phyloP scores from a whole-genome alignment of 345 rosid genomes.

The Gossypium longicalyx region DNA sequence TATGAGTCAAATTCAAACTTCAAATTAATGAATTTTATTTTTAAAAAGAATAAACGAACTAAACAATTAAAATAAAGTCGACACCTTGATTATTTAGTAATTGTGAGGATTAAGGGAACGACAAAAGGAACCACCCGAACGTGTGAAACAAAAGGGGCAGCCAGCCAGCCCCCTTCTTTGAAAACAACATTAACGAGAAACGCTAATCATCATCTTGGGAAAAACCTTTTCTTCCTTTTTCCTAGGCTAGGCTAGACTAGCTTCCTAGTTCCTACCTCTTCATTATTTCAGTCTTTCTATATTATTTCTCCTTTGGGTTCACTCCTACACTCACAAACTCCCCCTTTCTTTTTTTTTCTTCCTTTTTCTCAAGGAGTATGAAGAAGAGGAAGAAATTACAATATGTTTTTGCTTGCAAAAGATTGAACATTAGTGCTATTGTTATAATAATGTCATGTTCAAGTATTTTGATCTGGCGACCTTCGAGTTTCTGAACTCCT shows the following conservation, averaged over 20 bases:
- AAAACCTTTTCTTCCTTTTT: conserved; percentile 1
- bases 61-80: background rate
- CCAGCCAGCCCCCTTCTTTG: background rate
- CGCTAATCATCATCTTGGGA: conserved; percentile 38
- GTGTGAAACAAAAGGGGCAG: conserved; percentile 28
- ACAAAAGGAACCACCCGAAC: conserved; percentile 24
- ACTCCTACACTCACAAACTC: background rate
- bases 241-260: too few species aligned
- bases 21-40: too few species aligned
- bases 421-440: background rate
- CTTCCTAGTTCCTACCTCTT: background rate
- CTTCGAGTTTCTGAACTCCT: conserved; percentile 1
- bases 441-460: background rate
- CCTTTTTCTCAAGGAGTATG: background rate
- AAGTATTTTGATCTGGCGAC: background rate
- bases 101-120: conserved; percentile 3
- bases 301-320: too few species aligned
- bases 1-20: too few species aligned
- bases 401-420: background rate
- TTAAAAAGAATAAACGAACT: too few species aligned
- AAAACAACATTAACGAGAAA: conserved; percentile 25
- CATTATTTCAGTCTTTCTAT: too few species aligned
- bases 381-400: conserved; percentile 20
- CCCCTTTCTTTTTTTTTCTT: too few species aligned
- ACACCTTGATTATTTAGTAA: background rate